Evolutionary conservation across 2,329 filamentous ascomycete genomes (phyloP).

Genomic region (Paracoccidioides lutzii): DNA sequence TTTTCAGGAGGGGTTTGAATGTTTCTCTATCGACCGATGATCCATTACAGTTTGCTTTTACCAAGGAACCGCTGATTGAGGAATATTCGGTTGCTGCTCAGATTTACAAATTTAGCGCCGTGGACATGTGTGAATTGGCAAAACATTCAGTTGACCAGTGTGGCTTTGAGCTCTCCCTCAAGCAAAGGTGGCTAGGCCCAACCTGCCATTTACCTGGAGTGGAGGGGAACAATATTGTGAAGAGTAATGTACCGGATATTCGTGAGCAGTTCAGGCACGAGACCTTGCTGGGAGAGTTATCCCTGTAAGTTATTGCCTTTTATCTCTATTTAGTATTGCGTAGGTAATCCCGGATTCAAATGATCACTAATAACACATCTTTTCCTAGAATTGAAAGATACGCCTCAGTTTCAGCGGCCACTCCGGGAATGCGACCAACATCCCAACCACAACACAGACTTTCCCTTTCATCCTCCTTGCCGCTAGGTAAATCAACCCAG

Average conservation of each 20-base stretch:
- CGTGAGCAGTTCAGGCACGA: conserved; percentile 81
- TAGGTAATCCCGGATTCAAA: background rate
- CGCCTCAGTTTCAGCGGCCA: conserved; percentile 3
- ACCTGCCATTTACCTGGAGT: conserved; percentile 68
- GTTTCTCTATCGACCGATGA: conserved; percentile 95
- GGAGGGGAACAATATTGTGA: conserved; percentile 79
- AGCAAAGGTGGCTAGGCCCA: conserved; percentile 79
- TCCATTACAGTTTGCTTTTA: conserved; percentile 94
- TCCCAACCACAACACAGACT: background rate
- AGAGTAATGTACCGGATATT: conserved; percentile 92
- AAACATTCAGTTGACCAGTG: conserved; percentile 93
- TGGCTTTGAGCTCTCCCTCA: conserved; percentile 79
- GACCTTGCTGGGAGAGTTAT: conserved; percentile 69
- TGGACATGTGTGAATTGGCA: conserved; percentile 97
- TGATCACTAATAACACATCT: background rate
- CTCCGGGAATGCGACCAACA: background rate
- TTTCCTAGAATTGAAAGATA: conserved; percentile 20
- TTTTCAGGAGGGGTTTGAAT: conserved; percentile 89
- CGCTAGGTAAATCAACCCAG: background rate
- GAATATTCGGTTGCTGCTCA: conserved; percentile 96
- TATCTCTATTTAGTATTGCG: background rate
- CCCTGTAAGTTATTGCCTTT: conserved; percentile 48
- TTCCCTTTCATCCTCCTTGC: background rate
- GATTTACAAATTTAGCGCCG: conserved; percentile 92
- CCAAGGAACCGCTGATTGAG: conserved; percentile 93